Conservation (phyloP, 2,329 filamentous ascomycete species). For the Stagonosporopsis vannaccii region DNA sequence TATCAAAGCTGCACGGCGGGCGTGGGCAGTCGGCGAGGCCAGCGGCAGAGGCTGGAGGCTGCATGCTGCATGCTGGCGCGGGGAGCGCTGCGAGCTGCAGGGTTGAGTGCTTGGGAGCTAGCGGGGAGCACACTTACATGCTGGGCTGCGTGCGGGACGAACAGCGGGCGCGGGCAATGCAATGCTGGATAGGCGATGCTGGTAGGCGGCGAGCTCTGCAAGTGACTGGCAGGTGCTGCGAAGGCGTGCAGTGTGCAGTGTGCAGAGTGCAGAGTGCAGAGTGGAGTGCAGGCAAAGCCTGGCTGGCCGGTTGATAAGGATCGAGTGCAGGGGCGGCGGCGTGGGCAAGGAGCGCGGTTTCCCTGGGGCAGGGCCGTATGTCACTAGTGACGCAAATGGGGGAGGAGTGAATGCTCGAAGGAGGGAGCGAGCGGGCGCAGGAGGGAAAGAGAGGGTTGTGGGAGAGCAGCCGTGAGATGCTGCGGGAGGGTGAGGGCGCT, state of each 20-base stretch:
- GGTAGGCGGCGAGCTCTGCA: slow-evolving; percentile 36
- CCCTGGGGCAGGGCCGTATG: slow-evolving; percentile 41
- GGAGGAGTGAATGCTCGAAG: slow-evolving; percentile 48
- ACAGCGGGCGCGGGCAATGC: slow-evolving; percentile 31
- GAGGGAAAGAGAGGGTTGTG: slow-evolving; percentile 28
- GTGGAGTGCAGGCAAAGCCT: slow-evolving; percentile 25
- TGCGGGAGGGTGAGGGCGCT: slow-evolving; percentile 24
- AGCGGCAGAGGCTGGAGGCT: slow-evolving; percentile 20
- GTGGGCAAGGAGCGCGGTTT: slow-evolving; percentile 50
- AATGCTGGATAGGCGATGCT: slow-evolving; percentile 44
- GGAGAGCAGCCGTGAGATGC: slow-evolving; percentile 24
- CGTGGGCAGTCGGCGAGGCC: slow-evolving; percentile 1
- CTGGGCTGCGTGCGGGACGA: slow-evolving; percentile 27
- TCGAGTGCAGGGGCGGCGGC: slow-evolving; percentile 43
- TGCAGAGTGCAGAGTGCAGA: slow-evolving; percentile 5
- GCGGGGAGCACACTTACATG: slow-evolving; percentile 39
- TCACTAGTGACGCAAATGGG: slow-evolving; percentile 37
- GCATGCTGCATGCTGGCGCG: slow-evolving; percentile 22
- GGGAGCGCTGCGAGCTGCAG: slow-evolving; percentile 23
- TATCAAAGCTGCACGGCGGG: slow-evolving; percentile 5
- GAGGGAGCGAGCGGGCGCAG: slow-evolving; percentile 47
- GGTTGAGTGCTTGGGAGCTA: slow-evolving; percentile 35
- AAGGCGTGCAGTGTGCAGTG: background rate
- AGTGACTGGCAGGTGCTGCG: slow-evolving; percentile 36
- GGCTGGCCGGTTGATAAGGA: slow-evolving; percentile 43